phyloP scores from a whole-genome alignment of 768 basidiomycete species.

The Phlebiopsis flavidoalba region DNA sequence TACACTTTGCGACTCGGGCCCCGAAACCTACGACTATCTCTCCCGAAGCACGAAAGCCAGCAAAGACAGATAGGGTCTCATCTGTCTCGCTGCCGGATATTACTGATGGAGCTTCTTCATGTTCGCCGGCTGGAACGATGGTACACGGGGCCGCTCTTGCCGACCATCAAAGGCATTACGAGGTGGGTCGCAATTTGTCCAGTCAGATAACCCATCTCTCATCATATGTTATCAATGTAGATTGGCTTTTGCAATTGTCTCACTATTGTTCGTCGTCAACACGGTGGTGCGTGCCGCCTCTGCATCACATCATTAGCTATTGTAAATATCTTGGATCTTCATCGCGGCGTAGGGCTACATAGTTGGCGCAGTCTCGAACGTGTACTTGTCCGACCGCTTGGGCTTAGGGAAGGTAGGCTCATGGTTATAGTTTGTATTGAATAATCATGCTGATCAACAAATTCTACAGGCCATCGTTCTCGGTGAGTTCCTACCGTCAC shows the following conservation, averaged over 20 bases:
- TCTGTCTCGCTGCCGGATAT: conserved; percentile 50
- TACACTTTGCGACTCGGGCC: no score
- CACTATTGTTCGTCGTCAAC: conserved; percentile 50
- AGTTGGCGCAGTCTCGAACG: conserved; percentile 42
- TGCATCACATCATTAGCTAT: no score
- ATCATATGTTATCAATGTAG: conserved; percentile 18
- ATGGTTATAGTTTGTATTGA: no score
- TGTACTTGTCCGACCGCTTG: conserved; percentile 40
- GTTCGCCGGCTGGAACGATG: conserved; percentile 78
- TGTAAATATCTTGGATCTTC: no score
- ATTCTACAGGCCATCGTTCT: no score
- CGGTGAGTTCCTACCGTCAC: no score
- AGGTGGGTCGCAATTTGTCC: conserved; percentile 24
- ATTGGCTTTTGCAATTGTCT: conserved; percentile 50
- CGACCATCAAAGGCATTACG: conserved; percentile 59
- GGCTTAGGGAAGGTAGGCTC: conserved; percentile 43
- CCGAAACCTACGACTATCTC: no score
- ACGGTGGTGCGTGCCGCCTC: no score
- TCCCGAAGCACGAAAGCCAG: neutral
- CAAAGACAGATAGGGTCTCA: conserved; percentile 12
- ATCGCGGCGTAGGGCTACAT: conserved; percentile 38
- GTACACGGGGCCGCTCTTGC: conserved; percentile 73
- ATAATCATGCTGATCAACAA: no score
- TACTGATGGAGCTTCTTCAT: conserved; percentile 59
- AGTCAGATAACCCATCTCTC: neutral